Percentiles rank a stretch among this genome's conserved stretches.
Evolutionary conservation across 306 rosid genomes (phyloP).

Genomic region (Carpinus fangiana): DNA sequence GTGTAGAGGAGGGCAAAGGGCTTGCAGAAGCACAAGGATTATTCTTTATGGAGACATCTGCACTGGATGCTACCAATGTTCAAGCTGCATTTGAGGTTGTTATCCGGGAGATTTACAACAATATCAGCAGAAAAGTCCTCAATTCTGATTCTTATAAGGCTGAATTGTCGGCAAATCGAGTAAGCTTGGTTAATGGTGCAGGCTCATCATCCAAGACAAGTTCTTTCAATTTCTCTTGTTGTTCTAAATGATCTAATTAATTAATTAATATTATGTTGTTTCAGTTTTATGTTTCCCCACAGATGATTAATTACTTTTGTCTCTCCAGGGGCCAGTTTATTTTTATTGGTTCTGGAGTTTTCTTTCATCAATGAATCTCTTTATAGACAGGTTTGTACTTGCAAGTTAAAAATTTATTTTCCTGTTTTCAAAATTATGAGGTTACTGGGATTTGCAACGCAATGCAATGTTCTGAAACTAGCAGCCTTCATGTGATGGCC

Average conservation of each 20-base stretch:
- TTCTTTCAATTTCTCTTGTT: constrained; percentile 57
- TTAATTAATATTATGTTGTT: not conserved
- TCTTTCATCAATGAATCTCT: not conserved
- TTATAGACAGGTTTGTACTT: not conserved
- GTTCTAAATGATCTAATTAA: constrained; percentile 46
- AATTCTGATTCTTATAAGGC: constrained; percentile 85
- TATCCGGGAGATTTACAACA: constrained; percentile 74
- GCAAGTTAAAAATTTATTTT: not conserved
- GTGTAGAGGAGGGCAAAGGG: constrained; percentile 70
- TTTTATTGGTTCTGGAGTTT: not conserved
- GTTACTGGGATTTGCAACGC: not conserved
- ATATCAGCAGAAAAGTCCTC: constrained; percentile 72
- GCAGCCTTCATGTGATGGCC: too few species aligned
- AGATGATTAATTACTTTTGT: not conserved
- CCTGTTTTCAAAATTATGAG: not conserved
- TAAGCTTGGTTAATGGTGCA: constrained; percentile 57
- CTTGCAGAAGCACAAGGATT: constrained; percentile 83
- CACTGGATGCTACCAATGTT: constrained; percentile 83
- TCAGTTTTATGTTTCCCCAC: not conserved
- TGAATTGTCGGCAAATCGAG: constrained; percentile 78
- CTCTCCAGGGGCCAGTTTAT: not conserved
- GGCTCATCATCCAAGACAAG: constrained; percentile 58
- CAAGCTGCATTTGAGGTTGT: constrained; percentile 79
- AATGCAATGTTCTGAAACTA: too few species aligned
- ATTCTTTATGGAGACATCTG: constrained; percentile 97